phyloP scores from a whole-genome alignment of 1,139 yeast species.

The Zhuliangozyma blackwelliae region DNA sequence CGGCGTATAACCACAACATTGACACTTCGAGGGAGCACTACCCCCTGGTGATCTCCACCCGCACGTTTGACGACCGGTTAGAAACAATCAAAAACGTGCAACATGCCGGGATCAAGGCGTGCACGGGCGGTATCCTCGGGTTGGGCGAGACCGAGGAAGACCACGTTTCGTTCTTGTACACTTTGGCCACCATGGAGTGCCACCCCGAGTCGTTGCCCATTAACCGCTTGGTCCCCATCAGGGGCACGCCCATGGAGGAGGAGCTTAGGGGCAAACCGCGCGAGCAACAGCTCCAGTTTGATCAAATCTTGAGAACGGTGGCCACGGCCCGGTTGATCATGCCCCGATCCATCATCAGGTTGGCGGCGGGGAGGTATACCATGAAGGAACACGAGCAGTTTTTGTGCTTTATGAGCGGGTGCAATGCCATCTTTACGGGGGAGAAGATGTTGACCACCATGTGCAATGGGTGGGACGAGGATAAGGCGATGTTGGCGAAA shows the following conservation, averaged over 20 bases:
- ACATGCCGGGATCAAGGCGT: constrained; percentile 62
- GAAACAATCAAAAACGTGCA: constrained; percentile 62
- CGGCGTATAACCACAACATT: constrained; percentile 79
- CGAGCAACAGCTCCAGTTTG: constrained; percentile 46
- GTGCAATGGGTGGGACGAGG: constrained; percentile 87
- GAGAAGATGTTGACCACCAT: constrained; percentile 77
- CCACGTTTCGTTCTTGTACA: constrained; percentile 63
- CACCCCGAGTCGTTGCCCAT: constrained; percentile 86
- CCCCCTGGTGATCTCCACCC: constrained; percentile 65
- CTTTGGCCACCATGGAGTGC: constrained; percentile 59
- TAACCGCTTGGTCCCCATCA: constrained; percentile 70
- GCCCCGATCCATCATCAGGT: constrained; percentile 67
- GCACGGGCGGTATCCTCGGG: constrained; percentile 80
- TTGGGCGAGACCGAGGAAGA: constrained; percentile 73
- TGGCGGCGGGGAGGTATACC: constrained; percentile 79
- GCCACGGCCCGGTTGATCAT: constrained; percentile 73
- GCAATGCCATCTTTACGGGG: constrained; percentile 79
- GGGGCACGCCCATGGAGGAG: constrained; percentile 71
- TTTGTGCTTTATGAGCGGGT: constrained; percentile 72
- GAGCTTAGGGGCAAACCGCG: constrained; percentile 42
- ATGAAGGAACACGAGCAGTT: constrained; percentile 78
- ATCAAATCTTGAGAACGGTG: constrained; percentile 61
- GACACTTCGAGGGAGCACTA: constrained; percentile 79
- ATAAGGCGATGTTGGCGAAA: constrained; percentile 56
- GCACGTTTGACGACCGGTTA: constrained; percentile 67